phyloP scores from a whole-genome alignment of 2,329 filamentous ascomycete genomes.

The Claviceps sp. region DNA sequence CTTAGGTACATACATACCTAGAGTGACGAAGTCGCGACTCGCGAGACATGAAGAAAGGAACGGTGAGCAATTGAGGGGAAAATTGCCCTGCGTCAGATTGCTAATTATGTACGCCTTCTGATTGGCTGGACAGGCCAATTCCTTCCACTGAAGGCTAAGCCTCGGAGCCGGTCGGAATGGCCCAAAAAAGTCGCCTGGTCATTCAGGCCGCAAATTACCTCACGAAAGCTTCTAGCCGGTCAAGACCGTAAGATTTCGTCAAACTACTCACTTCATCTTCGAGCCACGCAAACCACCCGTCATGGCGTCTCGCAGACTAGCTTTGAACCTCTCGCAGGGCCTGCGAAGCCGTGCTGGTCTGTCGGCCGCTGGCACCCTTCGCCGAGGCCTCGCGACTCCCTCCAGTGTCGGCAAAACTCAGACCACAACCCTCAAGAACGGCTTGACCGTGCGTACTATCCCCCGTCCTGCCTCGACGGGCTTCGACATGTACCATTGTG shows the following conservation, averaged over 20 bases:
- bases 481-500: conserved; percentile 10
- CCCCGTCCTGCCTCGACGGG: conserved; percentile 23
- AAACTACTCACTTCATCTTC: conserved; percentile 41
- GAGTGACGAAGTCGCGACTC: no score
- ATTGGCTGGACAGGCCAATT: conserved; percentile 19
- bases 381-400: conserved; percentile 82
- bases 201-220: conserved; percentile 30
- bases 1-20: neutral
- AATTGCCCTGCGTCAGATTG: conserved; percentile 8
- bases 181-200: conserved; percentile 16
- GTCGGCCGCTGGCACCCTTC: conserved; percentile 62
- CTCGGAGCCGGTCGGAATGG: conserved; percentile 31
- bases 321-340: conserved; percentile 83
- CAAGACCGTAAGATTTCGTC: conserved; percentile 35
- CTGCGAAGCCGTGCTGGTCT: conserved; percentile 79
- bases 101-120: conserved; percentile 16
- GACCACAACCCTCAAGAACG: conserved; percentile 93
- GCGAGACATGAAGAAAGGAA: neutral
- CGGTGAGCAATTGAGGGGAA: neutral
- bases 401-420: conserved; percentile 73
- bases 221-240: conserved; percentile 33
- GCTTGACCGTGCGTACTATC: conserved; percentile 64
- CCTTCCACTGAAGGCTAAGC: conserved; percentile 11
- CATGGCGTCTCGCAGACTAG: conserved; percentile 97
- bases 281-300: conserved; percentile 35